Evolutionary conservation across 352 stramenopile species (phyloP).

Genomic region (Pythium volutum): DNA sequence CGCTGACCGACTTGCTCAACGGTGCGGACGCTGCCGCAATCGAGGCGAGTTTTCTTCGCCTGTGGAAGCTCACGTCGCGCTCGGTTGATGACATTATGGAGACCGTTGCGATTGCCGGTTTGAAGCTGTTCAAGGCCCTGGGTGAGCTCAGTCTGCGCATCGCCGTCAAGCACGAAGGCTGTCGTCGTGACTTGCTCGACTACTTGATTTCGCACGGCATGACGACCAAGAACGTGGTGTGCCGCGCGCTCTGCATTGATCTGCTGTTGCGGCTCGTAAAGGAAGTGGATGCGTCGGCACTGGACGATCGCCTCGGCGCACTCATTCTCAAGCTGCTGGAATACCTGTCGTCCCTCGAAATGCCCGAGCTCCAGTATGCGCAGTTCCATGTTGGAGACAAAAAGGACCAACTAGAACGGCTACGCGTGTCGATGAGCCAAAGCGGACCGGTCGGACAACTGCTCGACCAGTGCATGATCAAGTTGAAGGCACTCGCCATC

Average conservation of each 20-base stretch:
- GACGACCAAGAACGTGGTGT: conserved; percentile 62
- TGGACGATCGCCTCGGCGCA: conserved; percentile 53
- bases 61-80: conserved; percentile 67
- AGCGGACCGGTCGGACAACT: conserved; percentile 71
- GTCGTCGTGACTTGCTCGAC: conserved; percentile 50
- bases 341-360: conserved; percentile 80
- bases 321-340: conserved; percentile 68
- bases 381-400: conserved; percentile 81
- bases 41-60: conserved; percentile 41
- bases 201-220: conserved; percentile 74
- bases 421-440: conserved; percentile 77
- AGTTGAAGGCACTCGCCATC: conserved; percentile 51
- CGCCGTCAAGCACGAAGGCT: conserved; percentile 42
- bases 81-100: conserved; percentile 83
- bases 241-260: conserved; percentile 64
- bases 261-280: conserved; percentile 72
- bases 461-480: conserved; percentile 49
- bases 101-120: conserved; percentile 45
- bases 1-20: conserved; percentile 63
- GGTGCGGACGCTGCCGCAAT: conserved; percentile 46
- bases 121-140: conserved; percentile 76
- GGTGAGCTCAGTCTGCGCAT: conserved; percentile 74
- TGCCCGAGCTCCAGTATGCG: conserved; percentile 81
- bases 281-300: conserved; percentile 42
- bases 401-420: conserved; percentile 74